A percentile compares a stretch with the other conserved stretches of the same genome.
These are phyloP conservation scores for Sphagnurus paluster DNA, from an alignment of 1,284 basidiomycete species.

Conservation along the genomic window DNA sequence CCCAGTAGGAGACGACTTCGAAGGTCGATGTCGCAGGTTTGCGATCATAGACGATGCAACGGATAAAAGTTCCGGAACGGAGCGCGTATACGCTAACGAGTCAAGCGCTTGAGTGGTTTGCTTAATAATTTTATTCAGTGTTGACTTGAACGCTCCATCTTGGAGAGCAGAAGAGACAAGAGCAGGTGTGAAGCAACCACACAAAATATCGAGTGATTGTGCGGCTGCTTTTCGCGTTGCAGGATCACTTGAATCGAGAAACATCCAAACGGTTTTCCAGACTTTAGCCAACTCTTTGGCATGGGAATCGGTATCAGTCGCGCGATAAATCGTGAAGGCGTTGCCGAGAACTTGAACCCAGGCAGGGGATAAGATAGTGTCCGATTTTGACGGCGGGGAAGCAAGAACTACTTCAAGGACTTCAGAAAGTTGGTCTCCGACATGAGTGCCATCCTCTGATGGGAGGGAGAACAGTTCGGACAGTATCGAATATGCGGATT, in stretches of 20 bases:
- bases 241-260: constrained; percentile 63
- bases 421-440: constrained; percentile 61
- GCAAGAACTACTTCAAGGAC: constrained; percentile 75
- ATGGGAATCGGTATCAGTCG: constrained; percentile 47
- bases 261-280: constrained; percentile 78
- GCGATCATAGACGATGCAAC: constrained; percentile 58
- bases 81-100: constrained; percentile 65
- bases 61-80: constrained; percentile 71
- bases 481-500: constrained; percentile 80
- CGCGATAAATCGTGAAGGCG: constrained; percentile 62
- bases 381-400: constrained; percentile 70
- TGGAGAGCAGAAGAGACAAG: constrained; percentile 55
- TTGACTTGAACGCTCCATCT: constrained; percentile 53
- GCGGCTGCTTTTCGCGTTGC: constrained; percentile 63
- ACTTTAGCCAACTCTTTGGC: constrained; percentile 59
- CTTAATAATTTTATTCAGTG: constrained; percentile 61
- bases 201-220: constrained; percentile 60
- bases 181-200: constrained; percentile 68
- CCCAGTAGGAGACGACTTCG: constrained; percentile 49
- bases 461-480: constrained; percentile 70
- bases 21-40: constrained; percentile 41
- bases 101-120: constrained; percentile 69
- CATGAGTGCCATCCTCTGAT: constrained; percentile 44
- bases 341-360: constrained; percentile 77
- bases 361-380: constrained; percentile 59